A percentile compares a stretch with the other conserved stretches of the same genome.
These are phyloP conservation scores for Phytophthora podocarpi DNA, from an alignment of 352 stramenopile species.

Conservation along the genomic window DNA sequence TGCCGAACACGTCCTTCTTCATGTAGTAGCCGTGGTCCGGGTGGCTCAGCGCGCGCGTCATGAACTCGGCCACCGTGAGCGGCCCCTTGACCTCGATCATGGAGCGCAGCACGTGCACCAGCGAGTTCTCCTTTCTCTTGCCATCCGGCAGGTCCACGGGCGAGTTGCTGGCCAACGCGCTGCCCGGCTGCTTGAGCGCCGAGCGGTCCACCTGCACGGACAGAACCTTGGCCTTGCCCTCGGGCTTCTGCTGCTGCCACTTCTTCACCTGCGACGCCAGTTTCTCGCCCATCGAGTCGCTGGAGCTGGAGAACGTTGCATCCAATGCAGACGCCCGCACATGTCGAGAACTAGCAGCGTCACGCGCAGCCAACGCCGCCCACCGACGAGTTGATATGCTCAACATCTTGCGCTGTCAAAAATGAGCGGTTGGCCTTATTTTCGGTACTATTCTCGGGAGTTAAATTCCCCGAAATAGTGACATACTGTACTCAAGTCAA, in stretches of 20 bases:
- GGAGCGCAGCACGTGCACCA: conserved; percentile 81
- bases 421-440: no score
- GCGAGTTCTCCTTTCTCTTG: conserved; percentile 72
- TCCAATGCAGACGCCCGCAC: background rate
- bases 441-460: no score
- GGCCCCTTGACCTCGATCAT: conserved; percentile 94
- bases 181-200: conserved; percentile 62
- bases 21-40: conserved; percentile 96
- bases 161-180: conserved; percentile 23
- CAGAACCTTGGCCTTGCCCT: conserved; percentile 59
- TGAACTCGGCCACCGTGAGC: conserved; percentile 95
- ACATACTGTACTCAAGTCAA: background rate
- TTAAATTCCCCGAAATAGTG: no score
- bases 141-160: conserved; percentile 30
- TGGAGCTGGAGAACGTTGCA: conserved; percentile 14
- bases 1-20: conserved; percentile 92
- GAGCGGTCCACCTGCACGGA: conserved; percentile 76
- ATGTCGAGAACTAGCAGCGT: background rate
- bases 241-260: conserved; percentile 55
- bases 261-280: conserved; percentile 59
- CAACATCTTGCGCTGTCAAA: conserved; percentile 26
- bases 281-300: background rate
- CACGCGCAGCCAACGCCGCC: background rate
- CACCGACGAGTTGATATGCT: conserved; percentile 26
- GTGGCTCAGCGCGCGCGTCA: conserved; percentile 91